Conservation (phyloP, 139 green algal species). For the Closterium sp. region DNA sequence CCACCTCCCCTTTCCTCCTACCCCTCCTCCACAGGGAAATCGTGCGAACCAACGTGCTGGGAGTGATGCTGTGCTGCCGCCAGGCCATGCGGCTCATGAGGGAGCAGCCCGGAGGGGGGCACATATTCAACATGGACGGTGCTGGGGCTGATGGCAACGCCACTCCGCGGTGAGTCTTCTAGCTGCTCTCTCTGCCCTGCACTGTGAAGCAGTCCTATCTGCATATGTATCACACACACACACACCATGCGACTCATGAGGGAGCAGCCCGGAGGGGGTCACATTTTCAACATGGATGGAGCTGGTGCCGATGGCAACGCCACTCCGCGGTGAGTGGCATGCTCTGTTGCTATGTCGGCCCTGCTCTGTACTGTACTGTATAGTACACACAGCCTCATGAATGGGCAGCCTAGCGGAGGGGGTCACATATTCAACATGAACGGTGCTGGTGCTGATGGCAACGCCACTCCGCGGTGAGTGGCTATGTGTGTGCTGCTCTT, state of each 20-base stretch:
- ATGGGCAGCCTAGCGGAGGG: slow-evolving; percentile 67
- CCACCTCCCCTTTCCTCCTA: no score
- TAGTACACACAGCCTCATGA: slow-evolving; percentile 86
- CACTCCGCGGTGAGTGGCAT: no score
- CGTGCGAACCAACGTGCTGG: slow-evolving; percentile 88
- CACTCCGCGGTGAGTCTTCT: no score
- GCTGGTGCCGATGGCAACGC: slow-evolving; percentile 60
- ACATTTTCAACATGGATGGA: slow-evolving; percentile 95
- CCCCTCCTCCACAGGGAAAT: slow-evolving; percentile 61
- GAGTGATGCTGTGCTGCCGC: slow-evolving; percentile 83
- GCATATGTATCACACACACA: no score
- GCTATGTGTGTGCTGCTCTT: no score
- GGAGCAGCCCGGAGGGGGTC: slow-evolving; percentile 74
- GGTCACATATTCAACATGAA: slow-evolving; percentile 96
- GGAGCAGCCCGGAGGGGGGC: slow-evolving; percentile 74
- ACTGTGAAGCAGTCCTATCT: no score
- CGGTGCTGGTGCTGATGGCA: slow-evolving; percentile 66
- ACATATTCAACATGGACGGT: slow-evolving; percentile 95
- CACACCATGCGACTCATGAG: slow-evolving; percentile 84
- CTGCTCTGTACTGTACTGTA: no score
- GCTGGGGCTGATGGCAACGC: slow-evolving; percentile 59
- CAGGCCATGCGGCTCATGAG: slow-evolving; percentile 86
- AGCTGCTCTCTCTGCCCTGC: no score
- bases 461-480: slow-evolving; percentile 27
- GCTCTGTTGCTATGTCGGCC: no score